Conservation (phyloP, 352 stramenopile genomes). For the Phytophthora ramorum region DNA sequence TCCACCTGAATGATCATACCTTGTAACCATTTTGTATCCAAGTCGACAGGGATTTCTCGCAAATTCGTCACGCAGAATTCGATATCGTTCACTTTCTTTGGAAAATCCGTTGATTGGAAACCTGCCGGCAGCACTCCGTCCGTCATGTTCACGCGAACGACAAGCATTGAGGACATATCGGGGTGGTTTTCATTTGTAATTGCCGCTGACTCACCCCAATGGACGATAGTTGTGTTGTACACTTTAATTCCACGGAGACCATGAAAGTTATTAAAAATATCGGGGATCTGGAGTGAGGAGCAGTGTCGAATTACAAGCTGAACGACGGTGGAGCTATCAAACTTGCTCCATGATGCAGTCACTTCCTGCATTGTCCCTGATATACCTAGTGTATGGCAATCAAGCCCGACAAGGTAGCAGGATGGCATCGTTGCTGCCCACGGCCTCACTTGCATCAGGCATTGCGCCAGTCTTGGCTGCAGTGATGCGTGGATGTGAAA, state of each 20-base stretch:
- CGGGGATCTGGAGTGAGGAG: constrained; percentile 20
- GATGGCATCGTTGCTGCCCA: constrained; percentile 30
- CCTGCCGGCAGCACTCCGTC: constrained; percentile 34
- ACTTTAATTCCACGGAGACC: constrained; percentile 40
- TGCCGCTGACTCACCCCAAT: constrained; percentile 33
- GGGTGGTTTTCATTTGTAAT: constrained; percentile 23
- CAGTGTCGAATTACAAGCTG: constrained; percentile 44
- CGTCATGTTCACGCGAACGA: constrained; percentile 43
- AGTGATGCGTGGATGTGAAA: constrained; percentile 15
- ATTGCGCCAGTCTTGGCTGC: constrained; percentile 9
- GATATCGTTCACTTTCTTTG: constrained; percentile 31
- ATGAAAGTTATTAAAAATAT: constrained; percentile 20
- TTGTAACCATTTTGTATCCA: constrained; percentile 38
- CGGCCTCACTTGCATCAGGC: constrained; percentile 24
- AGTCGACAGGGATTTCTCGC: constrained; percentile 24
- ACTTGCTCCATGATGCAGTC: constrained; percentile 8
- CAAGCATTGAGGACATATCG: constrained; percentile 27
- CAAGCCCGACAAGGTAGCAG: constrained; percentile 38
- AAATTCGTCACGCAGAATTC: constrained; percentile 47
- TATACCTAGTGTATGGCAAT: constrained; percentile 25
- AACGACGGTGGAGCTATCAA: constrained; percentile 27
- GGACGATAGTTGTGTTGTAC: constrained; percentile 41
- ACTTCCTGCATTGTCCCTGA: constrained; percentile 23
- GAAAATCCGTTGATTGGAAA: constrained; percentile 38
- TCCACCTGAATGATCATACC: constrained; percentile 25